Percentiles rank a stretch among this genome's conserved stretches.
phyloP scores from a whole-genome alignment of 176 grass and related monocot genomes.

The Paspalum notatum region DNA sequence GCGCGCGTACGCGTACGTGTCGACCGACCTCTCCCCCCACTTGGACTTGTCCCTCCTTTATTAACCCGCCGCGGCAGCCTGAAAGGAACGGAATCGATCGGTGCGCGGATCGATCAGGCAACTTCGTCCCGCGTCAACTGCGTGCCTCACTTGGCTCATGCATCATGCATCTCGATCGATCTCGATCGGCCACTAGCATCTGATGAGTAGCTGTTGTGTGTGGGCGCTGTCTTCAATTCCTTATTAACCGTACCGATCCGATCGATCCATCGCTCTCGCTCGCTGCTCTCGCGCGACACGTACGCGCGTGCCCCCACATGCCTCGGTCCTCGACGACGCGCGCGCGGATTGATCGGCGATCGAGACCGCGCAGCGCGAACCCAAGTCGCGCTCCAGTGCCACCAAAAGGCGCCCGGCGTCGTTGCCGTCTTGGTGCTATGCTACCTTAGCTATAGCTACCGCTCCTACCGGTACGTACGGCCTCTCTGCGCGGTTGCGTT shows the following conservation, averaged over 20 bases:
- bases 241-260: neutral
- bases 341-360: no score
- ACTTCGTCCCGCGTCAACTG: constrained; percentile 42
- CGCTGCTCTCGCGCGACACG: neutral
- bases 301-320: constrained; percentile 27
- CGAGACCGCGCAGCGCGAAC: neutral
- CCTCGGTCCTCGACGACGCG: neutral
- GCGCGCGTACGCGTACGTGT: constrained; percentile 24
- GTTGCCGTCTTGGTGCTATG: neutral
- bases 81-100: constrained; percentile 44
- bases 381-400: neutral
- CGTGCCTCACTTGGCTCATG: constrained; percentile 24
- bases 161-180: no score
- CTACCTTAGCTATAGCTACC: neutral
- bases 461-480: no score
- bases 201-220: neutral
- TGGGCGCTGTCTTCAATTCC: constrained; percentile 1
- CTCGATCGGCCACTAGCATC: constrained; percentile 18
- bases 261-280: neutral
- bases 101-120: constrained; percentile 44
- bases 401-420: constrained; percentile 14
- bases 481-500: neutral
- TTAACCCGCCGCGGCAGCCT: neutral
- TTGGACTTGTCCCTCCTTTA: constrained; percentile 38
- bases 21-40: constrained; percentile 37